Evolutionary conservation across 805 yeast species (phyloP).

Genomic region (Isabelozyma heimii): DNA sequence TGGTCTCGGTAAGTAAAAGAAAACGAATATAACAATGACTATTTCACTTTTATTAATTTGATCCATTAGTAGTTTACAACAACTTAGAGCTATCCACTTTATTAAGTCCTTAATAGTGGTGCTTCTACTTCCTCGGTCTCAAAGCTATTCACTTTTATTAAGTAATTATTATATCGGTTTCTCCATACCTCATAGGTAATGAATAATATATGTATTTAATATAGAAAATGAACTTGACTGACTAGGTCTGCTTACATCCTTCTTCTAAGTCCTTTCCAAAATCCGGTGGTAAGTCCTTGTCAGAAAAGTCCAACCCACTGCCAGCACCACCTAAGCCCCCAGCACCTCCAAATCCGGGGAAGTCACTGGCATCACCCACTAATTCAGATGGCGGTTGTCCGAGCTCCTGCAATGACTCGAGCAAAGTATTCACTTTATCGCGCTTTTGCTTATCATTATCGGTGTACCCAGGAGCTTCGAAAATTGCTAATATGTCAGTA

Average conservation of each 20-base stretch:
- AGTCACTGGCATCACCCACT: constrained; percentile 53
- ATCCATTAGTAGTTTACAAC: no score
- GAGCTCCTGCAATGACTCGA: constrained; percentile 68
- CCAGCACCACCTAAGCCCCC: constrained; percentile 24
- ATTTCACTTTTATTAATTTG: no score
- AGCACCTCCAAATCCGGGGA: constrained; percentile 44
- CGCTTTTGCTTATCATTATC: constrained; percentile 46
- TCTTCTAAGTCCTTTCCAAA: constrained; percentile 54
- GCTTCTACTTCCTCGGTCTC: no score
- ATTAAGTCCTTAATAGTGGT: no score
- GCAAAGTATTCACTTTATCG: constrained; percentile 51
- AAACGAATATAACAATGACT: no score
- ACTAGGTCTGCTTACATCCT: constrained; percentile 47
- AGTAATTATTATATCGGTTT: neutral
- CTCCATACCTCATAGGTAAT: neutral
- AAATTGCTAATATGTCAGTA: constrained; percentile 56
- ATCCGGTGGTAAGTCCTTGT: constrained; percentile 54
- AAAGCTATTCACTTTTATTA: neutral
- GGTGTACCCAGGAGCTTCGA: constrained; percentile 62
- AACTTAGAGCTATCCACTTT: no score
- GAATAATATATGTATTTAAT: no score
- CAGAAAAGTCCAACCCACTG: constrained; percentile 46
- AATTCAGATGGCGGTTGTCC: constrained; percentile 82
- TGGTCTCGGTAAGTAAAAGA: constrained; percentile 19
- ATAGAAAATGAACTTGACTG: neutral